These are phyloP conservation scores for Leptomonas seymouri DNA, from an alignment of 208 protist genomes.

Conservation along the genomic window DNA sequence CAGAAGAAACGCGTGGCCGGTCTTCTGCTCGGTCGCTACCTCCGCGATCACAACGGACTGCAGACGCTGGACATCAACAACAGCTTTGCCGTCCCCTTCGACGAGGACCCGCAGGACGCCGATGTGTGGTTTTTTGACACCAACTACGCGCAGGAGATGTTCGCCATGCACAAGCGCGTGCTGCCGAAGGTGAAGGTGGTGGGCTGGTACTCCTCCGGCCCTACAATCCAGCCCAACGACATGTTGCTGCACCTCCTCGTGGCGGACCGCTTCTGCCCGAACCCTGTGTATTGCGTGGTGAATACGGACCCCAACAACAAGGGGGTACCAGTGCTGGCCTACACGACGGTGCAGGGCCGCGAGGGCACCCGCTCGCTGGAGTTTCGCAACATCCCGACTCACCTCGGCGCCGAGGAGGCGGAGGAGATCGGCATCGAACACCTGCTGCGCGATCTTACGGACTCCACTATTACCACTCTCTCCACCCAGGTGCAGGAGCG, in stretches of 20 bases:
- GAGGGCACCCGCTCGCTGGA: conserved; percentile 79
- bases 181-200: conserved; percentile 98
- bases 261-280: conserved; percentile 89
- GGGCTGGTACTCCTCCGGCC: conserved; percentile 99
- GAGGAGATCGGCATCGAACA: conserved; percentile 99
- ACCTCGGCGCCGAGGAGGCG: conserved; percentile 97
- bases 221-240: conserved; percentile 95
- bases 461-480: conserved; percentile 96
- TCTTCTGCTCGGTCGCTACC: conserved; percentile 95
- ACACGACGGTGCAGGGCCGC: conserved; percentile 88
- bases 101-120: conserved; percentile 97
- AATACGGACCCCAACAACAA: conserved; percentile 91
- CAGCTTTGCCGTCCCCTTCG: conserved; percentile 99
- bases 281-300: conserved; percentile 94
- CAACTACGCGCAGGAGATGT: conserved; percentile 97
- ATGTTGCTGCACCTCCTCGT: conserved; percentile 98
- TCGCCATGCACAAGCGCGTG: conserved; percentile 98
- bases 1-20: conserved; percentile 97
- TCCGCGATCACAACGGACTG: conserved; percentile 44
- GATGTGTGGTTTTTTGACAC: conserved; percentile 99
- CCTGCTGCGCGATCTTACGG: conserved; percentile 98
- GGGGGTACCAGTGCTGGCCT: conserved; percentile 88
- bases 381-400: conserved; percentile 92
- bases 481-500: conserved; percentile 95
- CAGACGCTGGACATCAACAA: conserved; percentile 95